phyloP scores from a whole-genome alignment of 805 yeast genomes.

The Candida verbasci region DNA sequence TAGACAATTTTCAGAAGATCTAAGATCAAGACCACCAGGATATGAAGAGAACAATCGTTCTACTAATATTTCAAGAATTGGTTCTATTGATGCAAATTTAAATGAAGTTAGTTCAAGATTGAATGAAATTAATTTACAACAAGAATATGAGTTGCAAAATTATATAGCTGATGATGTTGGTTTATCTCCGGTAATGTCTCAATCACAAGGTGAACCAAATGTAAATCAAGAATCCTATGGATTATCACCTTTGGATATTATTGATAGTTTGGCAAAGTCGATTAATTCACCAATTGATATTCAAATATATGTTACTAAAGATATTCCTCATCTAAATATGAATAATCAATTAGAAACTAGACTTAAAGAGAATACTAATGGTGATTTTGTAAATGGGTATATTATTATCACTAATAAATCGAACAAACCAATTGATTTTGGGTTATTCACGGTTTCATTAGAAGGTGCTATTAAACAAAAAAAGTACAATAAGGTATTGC shows the following conservation, averaged over 20 bases:
- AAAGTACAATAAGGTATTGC: constrained; percentile 26
- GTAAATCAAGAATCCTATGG: constrained; percentile 26
- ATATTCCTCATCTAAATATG: constrained; percentile 42
- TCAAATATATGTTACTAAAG: constrained; percentile 50
- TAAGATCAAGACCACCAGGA: constrained; percentile 29
- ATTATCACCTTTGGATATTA: constrained; percentile 47
- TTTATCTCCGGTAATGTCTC: constrained; percentile 1
- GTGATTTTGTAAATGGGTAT: constrained; percentile 41
- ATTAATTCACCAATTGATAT: constrained; percentile 42
- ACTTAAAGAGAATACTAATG: constrained; percentile 37
- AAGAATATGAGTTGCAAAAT: constrained; percentile 11
- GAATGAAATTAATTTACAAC: constrained; percentile 9
- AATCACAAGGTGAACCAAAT: constrained; percentile 6
- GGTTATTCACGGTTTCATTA: constrained; percentile 42
- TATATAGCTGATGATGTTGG: neutral
- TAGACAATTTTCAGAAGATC: constrained; percentile 32
- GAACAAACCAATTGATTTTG: constrained; percentile 39
- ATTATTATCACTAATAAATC: constrained; percentile 47
- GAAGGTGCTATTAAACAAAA: constrained; percentile 43
- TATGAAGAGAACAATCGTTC: constrained; percentile 37
- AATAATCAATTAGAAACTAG: constrained; percentile 42
- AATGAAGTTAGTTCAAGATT: constrained; percentile 9
- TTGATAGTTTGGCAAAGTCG: constrained; percentile 44
- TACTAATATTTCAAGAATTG: neutral
- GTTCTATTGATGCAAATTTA: constrained; percentile 8